Base-by-base conservation (phyloP, 2,329 filamentous ascomycete genomes). In the Pseudocercospora eumusae region DNA sequence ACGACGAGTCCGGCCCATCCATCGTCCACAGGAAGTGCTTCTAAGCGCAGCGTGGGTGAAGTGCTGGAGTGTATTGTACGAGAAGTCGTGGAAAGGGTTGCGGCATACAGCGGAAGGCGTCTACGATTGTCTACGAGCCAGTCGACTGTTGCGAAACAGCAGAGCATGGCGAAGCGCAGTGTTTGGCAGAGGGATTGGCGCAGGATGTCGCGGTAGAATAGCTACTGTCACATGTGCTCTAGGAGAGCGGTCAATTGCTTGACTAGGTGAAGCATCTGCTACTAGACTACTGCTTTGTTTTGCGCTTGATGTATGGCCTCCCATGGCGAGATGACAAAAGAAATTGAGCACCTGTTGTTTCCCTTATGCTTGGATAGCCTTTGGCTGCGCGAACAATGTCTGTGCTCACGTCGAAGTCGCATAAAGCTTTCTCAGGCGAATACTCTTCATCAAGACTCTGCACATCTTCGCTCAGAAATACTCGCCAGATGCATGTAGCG, bases 1-100 rank as follows among this genome's bases (percentile, higher is more conserved):
- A 98, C 89, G 95, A 99, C 86, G 95, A 98, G 92, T 95, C 90
- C 82, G 93, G 93, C 84, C 95, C 93, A 76, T 97, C 93, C 78
- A 98, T 98, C 79, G 93, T 98, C 77, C 93, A 98, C 90, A 91
- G 93, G 89, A 98, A 97, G 92, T 97, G 93, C 91, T 97, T 97
- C 90, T 97, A 96, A 96, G 89, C 71, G 69, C 65, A 64, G 63
- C 25, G 55, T 64, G 56, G 50, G 27, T 58, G 33, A 58, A 59
- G 42, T 62, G 54, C 52, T 64, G 54, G 61, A 56, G 45, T 59
- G 58, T 64, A 63, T 69, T 64, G 62, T 60, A 66, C 61, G 60
- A 56, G 64, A 57, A 65, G 61, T 67, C 57, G 47, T 53, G 56
- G 63, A 61, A 63, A 58, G 60, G 54, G 25, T 54, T 54, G 52